Evolutionary conservation across 1,284 basidiomycete genomes (phyloP).

Genomic region (Athelia psychrophila): DNA sequence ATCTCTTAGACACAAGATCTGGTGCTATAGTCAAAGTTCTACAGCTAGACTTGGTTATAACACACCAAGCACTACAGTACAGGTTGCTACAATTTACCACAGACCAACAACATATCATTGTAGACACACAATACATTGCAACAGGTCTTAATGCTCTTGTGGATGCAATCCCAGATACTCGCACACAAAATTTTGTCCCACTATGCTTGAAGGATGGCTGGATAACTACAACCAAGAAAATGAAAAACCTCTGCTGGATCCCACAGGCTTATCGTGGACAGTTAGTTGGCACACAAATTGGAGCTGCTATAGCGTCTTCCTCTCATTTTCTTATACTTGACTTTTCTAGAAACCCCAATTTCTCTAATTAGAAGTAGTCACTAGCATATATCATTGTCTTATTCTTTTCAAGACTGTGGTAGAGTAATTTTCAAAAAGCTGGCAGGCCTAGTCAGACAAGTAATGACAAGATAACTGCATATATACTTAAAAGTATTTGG

Average conservation of each 20-base stretch:
- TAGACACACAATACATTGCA: neutral
- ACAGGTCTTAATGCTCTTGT: neutral
- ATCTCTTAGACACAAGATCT: neutral
- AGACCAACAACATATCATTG: neutral
- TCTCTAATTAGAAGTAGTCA: too few relatives aligned
- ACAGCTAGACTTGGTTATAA: neutral
- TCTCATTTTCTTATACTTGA: too few relatives aligned
- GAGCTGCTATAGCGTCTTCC: neutral
- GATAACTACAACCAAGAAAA: neutral
- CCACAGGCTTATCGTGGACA: neutral
- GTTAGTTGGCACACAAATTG: neutral
- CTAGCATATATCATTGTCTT: too few relatives aligned
- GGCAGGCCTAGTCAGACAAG: too few relatives aligned
- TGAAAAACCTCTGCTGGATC: neutral
- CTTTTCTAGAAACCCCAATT: too few relatives aligned
- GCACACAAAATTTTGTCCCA: neutral
- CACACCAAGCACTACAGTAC: neutral
- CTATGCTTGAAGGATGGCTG: neutral
- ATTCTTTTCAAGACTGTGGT: too few relatives aligned
- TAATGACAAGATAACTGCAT: too few relatives aligned
- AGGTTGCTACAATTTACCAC: neutral
- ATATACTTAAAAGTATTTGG: too few relatives aligned
- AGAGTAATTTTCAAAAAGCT: too few relatives aligned
- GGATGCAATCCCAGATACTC: neutral
- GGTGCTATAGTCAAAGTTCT: neutral